Conservation (phyloP, 257 asterid genomes). For the Datura wrightii region DNA sequence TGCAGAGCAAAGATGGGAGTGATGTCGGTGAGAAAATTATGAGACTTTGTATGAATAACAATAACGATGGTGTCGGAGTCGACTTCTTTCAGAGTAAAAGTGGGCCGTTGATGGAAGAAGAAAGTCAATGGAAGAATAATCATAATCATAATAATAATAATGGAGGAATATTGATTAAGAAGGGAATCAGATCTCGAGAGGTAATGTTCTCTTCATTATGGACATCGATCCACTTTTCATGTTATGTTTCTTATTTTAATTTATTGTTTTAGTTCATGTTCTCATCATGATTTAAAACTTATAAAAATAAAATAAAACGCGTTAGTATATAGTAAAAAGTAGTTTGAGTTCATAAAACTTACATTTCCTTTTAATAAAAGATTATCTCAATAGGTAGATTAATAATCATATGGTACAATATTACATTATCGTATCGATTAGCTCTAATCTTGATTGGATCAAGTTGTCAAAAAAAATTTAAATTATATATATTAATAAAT, state of each 20-base stretch:
- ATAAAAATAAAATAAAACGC: background rate
- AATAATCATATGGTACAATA: background rate
- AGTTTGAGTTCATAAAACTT: background rate
- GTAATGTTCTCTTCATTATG: conserved; percentile 45
- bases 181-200: conserved; percentile 61
- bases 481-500: too few relatives aligned
- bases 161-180: conserved; percentile 39
- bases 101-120: background rate
- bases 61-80: background rate
- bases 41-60: conserved; percentile 50
- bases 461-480: too few relatives aligned
- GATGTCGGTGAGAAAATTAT: conserved; percentile 72
- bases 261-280: background rate
- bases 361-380: background rate
- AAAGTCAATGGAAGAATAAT: conserved; percentile 31
- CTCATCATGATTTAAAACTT: background rate
- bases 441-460: background rate
- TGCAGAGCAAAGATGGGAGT: conserved; percentile 60
- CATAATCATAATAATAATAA: conserved; percentile 31
- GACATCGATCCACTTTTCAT: conserved; percentile 27
- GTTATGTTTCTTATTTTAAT: background rate
- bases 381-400: background rate
- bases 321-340: background rate
- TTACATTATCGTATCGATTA: background rate
- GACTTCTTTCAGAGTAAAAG: background rate